These are phyloP conservation scores for Symmetrospora coprosmae DNA, from an alignment of 768 basidiomycete species.

Conservation along the genomic window DNA sequence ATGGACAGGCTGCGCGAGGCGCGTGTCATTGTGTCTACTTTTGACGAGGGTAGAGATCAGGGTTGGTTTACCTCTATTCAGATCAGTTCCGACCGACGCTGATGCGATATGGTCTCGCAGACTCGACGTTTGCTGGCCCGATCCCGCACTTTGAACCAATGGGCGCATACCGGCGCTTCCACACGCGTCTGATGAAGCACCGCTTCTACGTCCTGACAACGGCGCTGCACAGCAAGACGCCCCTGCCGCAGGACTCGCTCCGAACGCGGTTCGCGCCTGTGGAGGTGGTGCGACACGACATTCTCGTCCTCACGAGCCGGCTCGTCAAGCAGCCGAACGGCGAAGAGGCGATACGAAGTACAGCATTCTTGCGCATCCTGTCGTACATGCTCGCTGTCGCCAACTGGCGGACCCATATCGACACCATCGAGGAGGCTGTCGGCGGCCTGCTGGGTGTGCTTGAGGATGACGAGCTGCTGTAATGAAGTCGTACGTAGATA, in stretches of 20 bases:
- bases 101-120: too few species aligned
- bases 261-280: background rate
- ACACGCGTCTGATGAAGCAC: background rate
- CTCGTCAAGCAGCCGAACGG: background rate
- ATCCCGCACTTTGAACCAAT: background rate
- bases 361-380: background rate
- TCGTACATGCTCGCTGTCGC: constrained; percentile 7
- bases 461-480: constrained; percentile 15
- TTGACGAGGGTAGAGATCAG: constrained; percentile 11
- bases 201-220: constrained; percentile 6
- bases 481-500: too few species aligned
- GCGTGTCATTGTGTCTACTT: constrained; percentile 8
- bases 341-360: background rate
- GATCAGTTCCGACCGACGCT: too few species aligned
- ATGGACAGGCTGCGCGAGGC: constrained; percentile 9
- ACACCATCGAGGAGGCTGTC: constrained; percentile 10
- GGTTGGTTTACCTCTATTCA: background rate
- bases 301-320: background rate
- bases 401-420: constrained; percentile 1
- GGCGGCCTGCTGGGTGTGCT: constrained; percentile 9
- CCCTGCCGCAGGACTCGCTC: constrained; percentile 15
- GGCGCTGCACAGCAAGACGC: constrained; percentile 13
- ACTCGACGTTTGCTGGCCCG: background rate
- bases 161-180: background rate
- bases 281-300: constrained; percentile 8